Percentiles rank a stretch among this genome's conserved stretches.
These are phyloP conservation scores for Drechslera avenae DNA, from an alignment of 2,329 filamentous ascomycete genomes.

Conservation along the genomic window DNA sequence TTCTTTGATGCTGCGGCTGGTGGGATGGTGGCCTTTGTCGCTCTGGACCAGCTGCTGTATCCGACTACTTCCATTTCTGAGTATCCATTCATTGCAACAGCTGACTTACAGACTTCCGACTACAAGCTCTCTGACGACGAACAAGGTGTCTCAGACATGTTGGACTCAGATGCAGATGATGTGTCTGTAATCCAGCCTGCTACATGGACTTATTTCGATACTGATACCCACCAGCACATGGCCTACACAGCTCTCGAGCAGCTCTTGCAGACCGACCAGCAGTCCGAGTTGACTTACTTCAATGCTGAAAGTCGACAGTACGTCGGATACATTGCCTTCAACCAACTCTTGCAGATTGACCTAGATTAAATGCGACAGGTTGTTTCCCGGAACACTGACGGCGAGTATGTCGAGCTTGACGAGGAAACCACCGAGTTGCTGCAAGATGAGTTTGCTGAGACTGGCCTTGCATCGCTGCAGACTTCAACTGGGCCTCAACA, in stretches of 20 bases:
- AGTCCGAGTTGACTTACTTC: conserved; percentile 2
- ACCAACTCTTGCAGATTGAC: too few species aligned
- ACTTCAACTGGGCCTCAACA: too few species aligned
- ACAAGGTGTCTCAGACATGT: conserved; percentile 4
- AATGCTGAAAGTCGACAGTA: conserved; percentile 10
- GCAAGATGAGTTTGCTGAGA: neutral
- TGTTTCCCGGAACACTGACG: conserved; percentile 1
- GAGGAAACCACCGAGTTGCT: too few species aligned
- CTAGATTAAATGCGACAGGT: neutral
- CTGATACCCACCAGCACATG: too few species aligned
- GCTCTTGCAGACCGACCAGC: neutral
- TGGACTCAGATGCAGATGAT: neutral
- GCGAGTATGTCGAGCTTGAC: neutral
- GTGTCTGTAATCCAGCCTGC: too few species aligned
- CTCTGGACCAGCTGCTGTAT: neutral
- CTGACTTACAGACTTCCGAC: neutral
- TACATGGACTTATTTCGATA: too few species aligned
- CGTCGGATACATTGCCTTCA: conserved; percentile 2
- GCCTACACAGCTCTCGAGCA: too few species aligned
- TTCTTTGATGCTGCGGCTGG: neutral
- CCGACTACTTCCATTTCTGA: neutral
- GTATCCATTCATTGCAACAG: neutral
- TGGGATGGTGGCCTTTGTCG: neutral
- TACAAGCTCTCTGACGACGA: neutral
- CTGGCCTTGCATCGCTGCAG: neutral